Conservation (phyloP, 441 rosid genomes). For the Jatropha podagrica region DNA sequence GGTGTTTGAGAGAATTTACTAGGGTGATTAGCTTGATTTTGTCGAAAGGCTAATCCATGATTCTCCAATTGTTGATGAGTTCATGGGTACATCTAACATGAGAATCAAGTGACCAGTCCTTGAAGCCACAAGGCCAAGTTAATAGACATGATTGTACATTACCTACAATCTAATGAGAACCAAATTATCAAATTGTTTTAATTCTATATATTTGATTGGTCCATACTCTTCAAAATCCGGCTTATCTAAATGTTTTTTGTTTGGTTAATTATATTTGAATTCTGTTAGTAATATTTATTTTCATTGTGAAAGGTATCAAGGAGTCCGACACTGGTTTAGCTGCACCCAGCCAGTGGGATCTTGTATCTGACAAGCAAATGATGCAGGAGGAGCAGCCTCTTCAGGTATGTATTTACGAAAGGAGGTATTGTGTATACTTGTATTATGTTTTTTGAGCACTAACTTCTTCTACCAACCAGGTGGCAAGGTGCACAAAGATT, state of each 20-base stretch:
- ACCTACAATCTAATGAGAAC: not conserved
- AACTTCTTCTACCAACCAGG: conserved; percentile 39
- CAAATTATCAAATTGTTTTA: too few species aligned
- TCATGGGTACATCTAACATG: not conserved
- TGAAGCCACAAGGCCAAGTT: not conserved
- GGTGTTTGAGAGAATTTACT: too few species aligned
- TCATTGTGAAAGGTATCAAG: conserved; percentile 57
- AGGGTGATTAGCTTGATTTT: too few species aligned
- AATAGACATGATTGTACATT: not conserved
- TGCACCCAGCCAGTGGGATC: conserved; percentile 99
- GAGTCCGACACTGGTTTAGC: conserved; percentile 98
- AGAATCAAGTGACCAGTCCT: not conserved
- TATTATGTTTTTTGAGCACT: conserved; percentile 5
- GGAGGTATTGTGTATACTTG: not conserved
- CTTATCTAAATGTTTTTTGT: not conserved
- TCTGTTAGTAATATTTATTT: not conserved
- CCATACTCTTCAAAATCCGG: not conserved
- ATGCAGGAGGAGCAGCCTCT: conserved; percentile 99
- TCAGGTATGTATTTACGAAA: conserved; percentile 45
- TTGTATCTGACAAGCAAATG: conserved; percentile 97
- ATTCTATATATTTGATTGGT: too few species aligned
- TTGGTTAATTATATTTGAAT: not conserved
- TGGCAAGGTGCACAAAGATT: conserved; percentile 94
- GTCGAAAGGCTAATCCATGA: too few species aligned
- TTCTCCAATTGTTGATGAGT: not conserved